Conservation (phyloP, 2,329 filamentous ascomycete genomes). For the Penicillium griseofulvum region DNA sequence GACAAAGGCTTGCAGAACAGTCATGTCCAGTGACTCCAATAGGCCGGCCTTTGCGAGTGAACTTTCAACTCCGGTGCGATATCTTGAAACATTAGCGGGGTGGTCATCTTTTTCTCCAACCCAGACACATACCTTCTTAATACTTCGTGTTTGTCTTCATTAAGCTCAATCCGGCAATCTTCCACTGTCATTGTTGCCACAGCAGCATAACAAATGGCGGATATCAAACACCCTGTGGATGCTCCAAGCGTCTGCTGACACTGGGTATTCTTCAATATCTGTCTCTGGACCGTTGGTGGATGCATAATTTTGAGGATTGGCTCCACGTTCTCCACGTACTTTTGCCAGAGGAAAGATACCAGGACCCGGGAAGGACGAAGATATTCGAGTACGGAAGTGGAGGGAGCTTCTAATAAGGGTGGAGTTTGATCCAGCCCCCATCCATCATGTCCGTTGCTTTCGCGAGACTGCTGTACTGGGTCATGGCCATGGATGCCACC, state of each 20-base stretch:
- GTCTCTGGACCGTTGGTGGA: conserved; percentile 50
- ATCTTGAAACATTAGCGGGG: conserved; percentile 11
- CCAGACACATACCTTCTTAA: conserved; percentile 12
- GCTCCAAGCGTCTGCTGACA: neutral
- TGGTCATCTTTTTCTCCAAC: neutral
- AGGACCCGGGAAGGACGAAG: conserved; percentile 1
- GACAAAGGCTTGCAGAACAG: conserved; percentile 19
- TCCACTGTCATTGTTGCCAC: conserved; percentile 2
- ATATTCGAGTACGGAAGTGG: neutral
- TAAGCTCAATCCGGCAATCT: conserved; percentile 2
- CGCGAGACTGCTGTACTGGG: neutral
- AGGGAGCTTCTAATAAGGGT: neutral
- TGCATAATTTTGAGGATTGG: conserved; percentile 58
- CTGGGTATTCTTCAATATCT: conserved; percentile 37
- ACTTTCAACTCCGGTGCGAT: conserved; percentile 9
- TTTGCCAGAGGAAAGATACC: conserved; percentile 20
- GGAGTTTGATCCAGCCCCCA: neutral
- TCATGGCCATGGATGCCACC: neutral
- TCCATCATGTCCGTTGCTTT: too few relatives aligned
- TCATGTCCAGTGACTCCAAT: conserved; percentile 12
- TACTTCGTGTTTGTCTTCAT: conserved; percentile 7
- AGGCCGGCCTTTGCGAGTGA: conserved; percentile 15
- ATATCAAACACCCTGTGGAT: conserved; percentile 14
- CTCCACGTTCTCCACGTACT: conserved; percentile 43
- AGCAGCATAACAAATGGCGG: conserved; percentile 20